Conservation (phyloP, 2,329 filamentous ascomycete species). For the Cadophora malorum region DNA sequence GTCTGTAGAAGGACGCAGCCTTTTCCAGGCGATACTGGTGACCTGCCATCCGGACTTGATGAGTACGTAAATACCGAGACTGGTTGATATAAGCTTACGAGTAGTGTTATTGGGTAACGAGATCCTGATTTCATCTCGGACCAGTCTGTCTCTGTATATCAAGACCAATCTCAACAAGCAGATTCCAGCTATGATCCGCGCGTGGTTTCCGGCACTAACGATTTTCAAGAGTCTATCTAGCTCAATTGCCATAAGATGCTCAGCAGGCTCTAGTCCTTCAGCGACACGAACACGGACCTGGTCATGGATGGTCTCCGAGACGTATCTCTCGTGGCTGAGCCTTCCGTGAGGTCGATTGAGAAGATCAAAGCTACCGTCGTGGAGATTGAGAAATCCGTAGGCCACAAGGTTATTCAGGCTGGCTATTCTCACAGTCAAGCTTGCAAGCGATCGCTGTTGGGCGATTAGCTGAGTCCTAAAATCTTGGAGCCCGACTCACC, state of each 20-base stretch:
- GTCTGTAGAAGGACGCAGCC: constrained; percentile 32
- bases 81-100: too few relatives aligned
- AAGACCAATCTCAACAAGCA: constrained; percentile 34
- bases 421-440: constrained; percentile 28
- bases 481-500: constrained; percentile 12
- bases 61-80: too few relatives aligned
- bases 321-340: constrained; percentile 22
- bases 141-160: constrained; percentile 31
- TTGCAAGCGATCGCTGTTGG: constrained; percentile 23
- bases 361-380: constrained; percentile 31
- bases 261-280: constrained; percentile 29
- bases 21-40: constrained; percentile 32
- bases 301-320: constrained; percentile 34
- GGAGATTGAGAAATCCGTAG: constrained; percentile 33
- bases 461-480: not conserved
- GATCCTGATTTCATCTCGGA: constrained; percentile 31
- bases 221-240: constrained; percentile 32
- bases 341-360: constrained; percentile 14
- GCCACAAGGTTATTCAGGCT: constrained; percentile 32
- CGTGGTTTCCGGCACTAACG: constrained; percentile 25
- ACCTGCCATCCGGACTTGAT: constrained; percentile 7
- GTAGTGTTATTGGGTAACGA: constrained; percentile 31
- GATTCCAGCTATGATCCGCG: constrained; percentile 31
- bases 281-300: constrained; percentile 34
- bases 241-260: constrained; percentile 29